Evolutionary conservation across 441 rosid species (phyloP), one percentile per base, ranked within the genome.

Genomic region (Pelargonium australe): DNA sequence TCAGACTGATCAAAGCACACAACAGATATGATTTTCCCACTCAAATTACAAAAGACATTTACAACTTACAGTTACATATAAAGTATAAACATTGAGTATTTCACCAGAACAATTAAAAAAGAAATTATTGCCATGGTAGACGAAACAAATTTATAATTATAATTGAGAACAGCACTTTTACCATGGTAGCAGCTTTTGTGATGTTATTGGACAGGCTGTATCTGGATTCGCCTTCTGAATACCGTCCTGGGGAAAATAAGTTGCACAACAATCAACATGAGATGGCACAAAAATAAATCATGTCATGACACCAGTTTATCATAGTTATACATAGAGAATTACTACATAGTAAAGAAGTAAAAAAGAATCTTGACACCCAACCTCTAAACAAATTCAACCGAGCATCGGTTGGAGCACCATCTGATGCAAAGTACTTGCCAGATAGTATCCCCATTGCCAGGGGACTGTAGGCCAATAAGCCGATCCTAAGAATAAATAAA

Each of bases 381-480:
- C 89, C 85, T 82, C 75, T 80, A 57, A 84, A 86, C 51, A 84
- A 81, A 81, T 84, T 87, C 71, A 84, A 77, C 63, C 89, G 85
- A 43, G 87, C 82, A 73, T 83, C 85, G 0, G 34, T 61, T n/a
- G 89, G 86, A 64, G 74, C 84, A 11, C 84, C 78, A 64, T 84
- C 83, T 41, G 81, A 68, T 19, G 73, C 71, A 76, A 82, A 81
- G 76, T 87, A 87, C 74, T 87, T 87, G 68, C 87, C 92, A 69
- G 92, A 84, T 67, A 85, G 87, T 72, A 85, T 83, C 58, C 89
- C 90, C 89, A 87, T 87, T 9, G 84, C 92, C 63, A 87, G 73
- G 44, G 88, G 92, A 45, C 88, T 87, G 76, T 84, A 87, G 25
- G 85, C 87, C 81, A 85, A 73, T 68, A 87, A 81, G 55, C 80